phyloP scores from a whole-genome alignment of 2,329 filamentous ascomycete genomes.

The Apiospora saccharicola region DNA sequence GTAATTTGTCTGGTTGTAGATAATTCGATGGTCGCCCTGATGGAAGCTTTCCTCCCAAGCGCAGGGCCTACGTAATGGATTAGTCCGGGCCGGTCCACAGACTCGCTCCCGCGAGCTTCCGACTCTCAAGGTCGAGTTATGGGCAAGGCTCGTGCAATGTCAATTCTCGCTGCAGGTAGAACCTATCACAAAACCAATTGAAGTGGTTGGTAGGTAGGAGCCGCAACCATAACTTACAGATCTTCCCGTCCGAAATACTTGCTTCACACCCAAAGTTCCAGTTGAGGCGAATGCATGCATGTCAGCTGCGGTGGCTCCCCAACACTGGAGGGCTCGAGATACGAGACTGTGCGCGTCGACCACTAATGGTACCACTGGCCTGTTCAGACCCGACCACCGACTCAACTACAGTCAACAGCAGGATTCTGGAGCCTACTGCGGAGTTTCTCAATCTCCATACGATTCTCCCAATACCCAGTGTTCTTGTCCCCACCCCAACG shows the following conservation, averaged over 20 bases:
- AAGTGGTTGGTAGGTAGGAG: background rate
- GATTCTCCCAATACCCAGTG: background rate
- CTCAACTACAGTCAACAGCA: background rate
- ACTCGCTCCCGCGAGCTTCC: background rate
- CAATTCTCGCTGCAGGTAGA: background rate
- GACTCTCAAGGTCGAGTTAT: background rate
- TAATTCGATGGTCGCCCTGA: background rate
- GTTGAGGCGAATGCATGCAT: background rate
- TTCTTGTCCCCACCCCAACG: too few species aligned
- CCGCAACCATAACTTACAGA: background rate
- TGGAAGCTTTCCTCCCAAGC: background rate
- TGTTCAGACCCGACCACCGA: background rate
- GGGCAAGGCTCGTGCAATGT: background rate
- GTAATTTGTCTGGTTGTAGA: background rate
- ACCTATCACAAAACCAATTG: background rate
- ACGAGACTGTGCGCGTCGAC: background rate
- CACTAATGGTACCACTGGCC: background rate
- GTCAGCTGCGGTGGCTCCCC: background rate
- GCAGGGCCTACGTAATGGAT: conserved; percentile 6
- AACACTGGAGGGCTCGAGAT: background rate
- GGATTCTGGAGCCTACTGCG: background rate
- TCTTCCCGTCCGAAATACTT: background rate
- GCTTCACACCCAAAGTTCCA: background rate
- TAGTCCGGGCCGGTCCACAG: background rate
- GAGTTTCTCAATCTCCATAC: background rate